Base-by-base conservation (phyloP, 306 rosid genomes). In the Cicer yamashitae region DNA sequence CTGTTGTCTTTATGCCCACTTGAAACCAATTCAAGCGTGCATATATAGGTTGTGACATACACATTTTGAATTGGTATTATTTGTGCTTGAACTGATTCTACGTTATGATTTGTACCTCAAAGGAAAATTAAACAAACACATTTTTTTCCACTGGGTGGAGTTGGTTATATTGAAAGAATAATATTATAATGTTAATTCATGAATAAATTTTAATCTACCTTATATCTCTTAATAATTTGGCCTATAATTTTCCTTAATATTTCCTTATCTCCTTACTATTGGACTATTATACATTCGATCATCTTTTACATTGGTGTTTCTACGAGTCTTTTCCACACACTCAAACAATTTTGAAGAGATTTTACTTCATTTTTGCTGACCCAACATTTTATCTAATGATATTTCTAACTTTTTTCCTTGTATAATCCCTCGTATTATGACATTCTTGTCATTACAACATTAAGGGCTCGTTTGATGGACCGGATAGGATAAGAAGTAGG, bases 21-120 rank as follows among this genome's bases (percentile, higher is more conserved):
- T 25, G 39, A 22, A 58, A 22, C 25, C 25, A 14, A 6, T n/a
- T 22, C 14, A 25, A 25, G 41, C 9, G 39, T 25, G 64, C 41
- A 58, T 25, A 2, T 30, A 1, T 34, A 34, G 11, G 17, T 60
- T 62, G 66, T 34, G 12, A 38, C 46, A 62, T 62, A 11, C 47
- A 38, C 47, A 62, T 5, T 62, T 37, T n/a, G 47, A 38, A 38
- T n/a, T 13, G 11, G 7, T 3, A 13, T 6, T 66, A 6, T 17
- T 37, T 70, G 47, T 39, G 13, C 57, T 44, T 67, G 57, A 67
- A 67, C 20, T 10, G 20, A 25, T 68, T 68, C 38, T 30, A 13
- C 12, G 9, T 47, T 68, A 13, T n/a, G 58, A 47, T 48, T 10
- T 11, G 7, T 20, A 67, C 34, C 9, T 5, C 8, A 43, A 15